Conservation (phyloP, 2,329 filamentous ascomycete species). For the Fusarium pseudoanthophilum region DNA sequence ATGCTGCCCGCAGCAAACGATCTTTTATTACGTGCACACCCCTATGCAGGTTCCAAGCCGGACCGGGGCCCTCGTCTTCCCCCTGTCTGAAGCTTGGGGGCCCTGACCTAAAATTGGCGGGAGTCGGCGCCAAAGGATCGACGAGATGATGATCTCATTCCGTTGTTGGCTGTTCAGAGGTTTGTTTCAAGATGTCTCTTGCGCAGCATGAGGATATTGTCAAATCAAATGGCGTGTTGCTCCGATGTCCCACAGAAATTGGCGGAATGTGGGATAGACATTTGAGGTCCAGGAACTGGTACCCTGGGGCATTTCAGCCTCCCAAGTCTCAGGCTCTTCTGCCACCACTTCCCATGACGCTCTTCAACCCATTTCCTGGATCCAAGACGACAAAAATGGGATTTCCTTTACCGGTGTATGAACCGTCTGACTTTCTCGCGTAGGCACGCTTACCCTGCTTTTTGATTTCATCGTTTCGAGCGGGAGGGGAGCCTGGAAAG, state of each 20-base stretch:
- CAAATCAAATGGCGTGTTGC: slow-evolving; percentile 36
- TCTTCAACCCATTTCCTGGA: slow-evolving; percentile 34
- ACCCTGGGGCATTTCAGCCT: slow-evolving; percentile 29
- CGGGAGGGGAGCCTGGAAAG: neutral
- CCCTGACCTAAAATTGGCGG: slow-evolving; percentile 43
- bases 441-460: neutral
- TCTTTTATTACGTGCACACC: slow-evolving; percentile 33
- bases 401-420: slow-evolving; percentile 17
- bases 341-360: slow-evolving; percentile 37
- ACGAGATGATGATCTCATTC: slow-evolving; percentile 47
- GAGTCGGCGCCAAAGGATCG: slow-evolving; percentile 46
- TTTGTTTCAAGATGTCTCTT: slow-evolving; percentile 45
- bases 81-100: slow-evolving; percentile 35
- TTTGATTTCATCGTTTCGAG: neutral
- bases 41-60: slow-evolving; percentile 16
- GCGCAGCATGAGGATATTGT: slow-evolving; percentile 22
- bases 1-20: slow-evolving; percentile 21
- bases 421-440: slow-evolving; percentile 13
- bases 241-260: slow-evolving; percentile 24
- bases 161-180: slow-evolving; percentile 42
- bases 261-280: slow-evolving; percentile 35
- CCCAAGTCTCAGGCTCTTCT: slow-evolving; percentile 21
- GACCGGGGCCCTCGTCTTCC: slow-evolving; percentile 16
- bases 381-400: slow-evolving; percentile 12
- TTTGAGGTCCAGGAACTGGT: slow-evolving; percentile 26